A percentile compares a stretch with the other conserved stretches of the same genome.
Evolutionary conservation across 2,329 filamentous ascomycete species (phyloP).

Genomic region (Colletotrichum australisinense): DNA sequence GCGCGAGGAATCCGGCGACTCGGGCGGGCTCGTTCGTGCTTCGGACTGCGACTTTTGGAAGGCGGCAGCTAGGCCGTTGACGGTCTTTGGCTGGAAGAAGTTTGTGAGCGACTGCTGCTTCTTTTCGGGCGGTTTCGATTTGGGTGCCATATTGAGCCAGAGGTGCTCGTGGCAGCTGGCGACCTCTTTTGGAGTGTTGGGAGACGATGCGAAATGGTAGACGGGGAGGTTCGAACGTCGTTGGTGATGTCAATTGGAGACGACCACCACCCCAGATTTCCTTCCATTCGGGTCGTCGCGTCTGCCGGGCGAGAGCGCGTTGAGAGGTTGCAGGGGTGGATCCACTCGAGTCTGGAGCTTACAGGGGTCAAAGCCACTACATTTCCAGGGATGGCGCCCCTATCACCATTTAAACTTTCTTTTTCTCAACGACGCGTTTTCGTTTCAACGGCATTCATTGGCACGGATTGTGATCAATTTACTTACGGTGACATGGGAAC

Average conservation of each 20-base stretch:
- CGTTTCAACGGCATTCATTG: not conserved
- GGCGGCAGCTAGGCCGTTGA: conserved; percentile 56
- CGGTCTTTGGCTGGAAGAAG: conserved; percentile 79
- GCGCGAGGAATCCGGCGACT: conserved; percentile 46
- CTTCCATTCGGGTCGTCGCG: conserved; percentile 14
- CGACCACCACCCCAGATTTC: conserved; percentile 11
- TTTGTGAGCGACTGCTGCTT: conserved; percentile 87
- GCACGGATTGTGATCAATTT: not conserved
- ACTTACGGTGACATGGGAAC: no score
- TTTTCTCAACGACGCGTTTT: conserved; percentile 21
- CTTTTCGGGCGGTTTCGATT: conserved; percentile 58
- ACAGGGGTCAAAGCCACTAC: conserved; percentile 19
- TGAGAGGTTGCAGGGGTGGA: conserved; percentile 21
- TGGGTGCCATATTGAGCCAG: conserved; percentile 21
- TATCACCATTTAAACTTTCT: conserved; percentile 26
- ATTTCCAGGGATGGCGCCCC: conserved; percentile 15
- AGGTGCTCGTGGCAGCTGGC: not conserved
- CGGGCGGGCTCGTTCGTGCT: conserved; percentile 42
- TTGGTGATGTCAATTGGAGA: conserved; percentile 25
- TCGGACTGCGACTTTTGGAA: conserved; percentile 46
- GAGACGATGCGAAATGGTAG: not conserved
- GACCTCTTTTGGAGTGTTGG: not conserved
- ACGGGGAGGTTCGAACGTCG: not conserved
- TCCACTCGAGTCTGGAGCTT: conserved; percentile 6
- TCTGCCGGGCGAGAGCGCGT: conserved; percentile 28